Percentiles rank a stretch among this genome's conserved stretches.
These are phyloP conservation scores for Cubamyces lactineus DNA, from an alignment of 768 basidiomycete genomes.

Conservation along the genomic window DNA sequence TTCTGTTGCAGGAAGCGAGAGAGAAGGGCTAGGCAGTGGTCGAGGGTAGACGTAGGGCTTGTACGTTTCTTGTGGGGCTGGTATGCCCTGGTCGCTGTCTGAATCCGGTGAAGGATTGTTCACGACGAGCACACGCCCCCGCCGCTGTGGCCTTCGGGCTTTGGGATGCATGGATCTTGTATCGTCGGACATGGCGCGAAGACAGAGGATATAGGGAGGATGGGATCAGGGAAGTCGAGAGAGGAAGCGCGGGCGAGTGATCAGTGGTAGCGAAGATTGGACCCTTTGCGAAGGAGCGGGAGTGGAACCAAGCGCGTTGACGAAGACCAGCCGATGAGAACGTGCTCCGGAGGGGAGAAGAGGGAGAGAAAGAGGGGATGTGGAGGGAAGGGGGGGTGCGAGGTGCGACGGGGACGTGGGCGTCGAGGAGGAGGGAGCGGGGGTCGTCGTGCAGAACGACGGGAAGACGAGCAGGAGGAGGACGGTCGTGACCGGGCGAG, in stretches of 20 bases:
- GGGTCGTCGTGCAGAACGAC: slow-evolving; percentile 33
- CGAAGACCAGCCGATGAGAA: slow-evolving; percentile 19
- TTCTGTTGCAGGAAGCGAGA: slow-evolving; percentile 32
- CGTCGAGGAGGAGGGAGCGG: slow-evolving; percentile 9
- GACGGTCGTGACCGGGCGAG: slow-evolving; percentile 23
- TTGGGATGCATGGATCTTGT: slow-evolving; percentile 43
- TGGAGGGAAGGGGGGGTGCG: slow-evolving; percentile 1
- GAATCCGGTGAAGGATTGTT: slow-evolving; percentile 62
- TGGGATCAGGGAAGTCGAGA: slow-evolving; percentile 2
- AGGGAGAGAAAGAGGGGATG: neutral
- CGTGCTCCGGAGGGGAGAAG: slow-evolving; percentile 9
- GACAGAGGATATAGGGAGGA: neutral
- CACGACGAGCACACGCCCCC: slow-evolving; percentile 53
- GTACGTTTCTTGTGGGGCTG: slow-evolving; percentile 32
- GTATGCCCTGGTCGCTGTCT: slow-evolving; percentile 41
- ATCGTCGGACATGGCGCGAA: slow-evolving; percentile 62
- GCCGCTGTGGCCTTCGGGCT: slow-evolving; percentile 32
- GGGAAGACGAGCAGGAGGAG: slow-evolving; percentile 24
- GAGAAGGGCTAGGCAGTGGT: slow-evolving; percentile 36
- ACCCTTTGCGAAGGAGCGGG: slow-evolving; percentile 17
- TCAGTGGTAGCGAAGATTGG: slow-evolving; percentile 12
- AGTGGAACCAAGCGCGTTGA: slow-evolving; percentile 21
- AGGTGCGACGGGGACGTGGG: slow-evolving; percentile 10
- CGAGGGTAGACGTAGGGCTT: slow-evolving; percentile 31
- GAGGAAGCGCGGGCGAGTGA: slow-evolving; percentile 16